Evolutionary conservation across 345 rosid genomes (phyloP).

Genomic region (Sisymbrium altissimum): DNA sequence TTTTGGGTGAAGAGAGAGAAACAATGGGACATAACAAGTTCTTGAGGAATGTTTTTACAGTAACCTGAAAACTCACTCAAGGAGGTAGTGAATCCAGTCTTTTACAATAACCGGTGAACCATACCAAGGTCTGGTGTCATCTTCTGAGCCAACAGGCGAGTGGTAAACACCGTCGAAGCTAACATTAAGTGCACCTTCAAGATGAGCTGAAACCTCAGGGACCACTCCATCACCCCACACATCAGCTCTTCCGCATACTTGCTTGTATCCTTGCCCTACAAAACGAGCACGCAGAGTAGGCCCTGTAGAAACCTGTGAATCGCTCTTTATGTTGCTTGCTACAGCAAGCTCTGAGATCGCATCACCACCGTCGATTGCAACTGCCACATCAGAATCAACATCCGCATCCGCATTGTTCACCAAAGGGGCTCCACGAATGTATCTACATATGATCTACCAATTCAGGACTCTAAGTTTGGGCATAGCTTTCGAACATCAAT

Average conservation of each 20-base stretch:
- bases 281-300: slow-evolving; percentile 64
- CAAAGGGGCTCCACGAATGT: slow-evolving; percentile 64
- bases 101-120: slow-evolving; percentile 71
- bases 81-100: slow-evolving; percentile 77
- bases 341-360: slow-evolving; percentile 44
- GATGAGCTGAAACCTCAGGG: slow-evolving; percentile 80
- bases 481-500: neutral
- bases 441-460: slow-evolving; percentile 41
- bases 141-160: slow-evolving; percentile 90
- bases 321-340: slow-evolving; percentile 30
- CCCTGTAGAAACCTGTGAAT: slow-evolving; percentile 21
- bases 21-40: neutral
- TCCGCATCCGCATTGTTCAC: slow-evolving; percentile 39
- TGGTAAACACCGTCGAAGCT: slow-evolving; percentile 83
- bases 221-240: slow-evolving; percentile 99
- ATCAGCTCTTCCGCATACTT: slow-evolving; percentile 87
- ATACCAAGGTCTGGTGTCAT: slow-evolving; percentile 72
- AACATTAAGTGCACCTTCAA: slow-evolving; percentile 75
- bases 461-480: slow-evolving; percentile 3
- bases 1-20: neutral
- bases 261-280: slow-evolving; percentile 95
- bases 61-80: slow-evolving; percentile 35
- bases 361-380: slow-evolving; percentile 40
- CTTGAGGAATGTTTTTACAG: neutral
- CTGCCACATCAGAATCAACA: slow-evolving; percentile 37